Evolutionary conservation across 176 grass and related monocot genomes (phyloP).

Genomic region (Oryza meridionalis): DNA sequence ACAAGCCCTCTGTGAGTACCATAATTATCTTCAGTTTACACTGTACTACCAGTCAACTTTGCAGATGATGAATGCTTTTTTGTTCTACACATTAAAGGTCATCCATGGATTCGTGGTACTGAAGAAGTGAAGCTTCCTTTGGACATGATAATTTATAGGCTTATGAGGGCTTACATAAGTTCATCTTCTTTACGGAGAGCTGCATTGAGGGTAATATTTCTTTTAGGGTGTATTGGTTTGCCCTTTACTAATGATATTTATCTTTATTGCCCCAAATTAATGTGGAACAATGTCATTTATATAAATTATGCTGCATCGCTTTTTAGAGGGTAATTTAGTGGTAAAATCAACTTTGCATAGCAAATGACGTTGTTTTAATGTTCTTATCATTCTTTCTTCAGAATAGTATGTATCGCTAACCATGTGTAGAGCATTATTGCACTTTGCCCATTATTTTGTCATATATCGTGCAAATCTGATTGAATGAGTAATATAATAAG

Average conservation of each 20-base stretch:
- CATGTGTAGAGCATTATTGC: not conserved
- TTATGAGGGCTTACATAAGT: slow-evolving; percentile 71
- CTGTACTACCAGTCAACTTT: not conserved
- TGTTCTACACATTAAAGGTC: slow-evolving; percentile 42
- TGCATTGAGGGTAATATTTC: slow-evolving; percentile 68
- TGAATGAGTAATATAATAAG: no score
- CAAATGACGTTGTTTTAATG: not conserved
- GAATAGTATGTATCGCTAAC: slow-evolving; percentile 11
- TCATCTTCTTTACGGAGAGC: slow-evolving; percentile 68
- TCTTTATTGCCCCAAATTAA: slow-evolving; percentile 9
- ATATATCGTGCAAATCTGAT: not conserved
- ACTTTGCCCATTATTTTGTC: not conserved
- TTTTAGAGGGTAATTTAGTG: not conserved
- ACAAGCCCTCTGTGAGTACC: slow-evolving; percentile 80
- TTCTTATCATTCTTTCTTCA: not conserved
- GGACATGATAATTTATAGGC: slow-evolving; percentile 71
- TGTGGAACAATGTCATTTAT: not conserved
- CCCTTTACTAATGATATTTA: not conserved
- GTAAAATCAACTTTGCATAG: not conserved
- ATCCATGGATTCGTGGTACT: slow-evolving; percentile 64
- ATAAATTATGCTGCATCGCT: not conserved
- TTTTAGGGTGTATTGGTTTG: slow-evolving; percentile 31
- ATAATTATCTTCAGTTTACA: slow-evolving; percentile 17
- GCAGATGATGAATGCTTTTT: slow-evolving; percentile 15
- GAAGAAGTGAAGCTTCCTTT: slow-evolving; percentile 59